A percentile compares a stretch with the other conserved stretches of the same genome.
Conservation (phyloP, 1,284 basidiomycete genomes). For the Ceratobasidium sp. region DNA sequence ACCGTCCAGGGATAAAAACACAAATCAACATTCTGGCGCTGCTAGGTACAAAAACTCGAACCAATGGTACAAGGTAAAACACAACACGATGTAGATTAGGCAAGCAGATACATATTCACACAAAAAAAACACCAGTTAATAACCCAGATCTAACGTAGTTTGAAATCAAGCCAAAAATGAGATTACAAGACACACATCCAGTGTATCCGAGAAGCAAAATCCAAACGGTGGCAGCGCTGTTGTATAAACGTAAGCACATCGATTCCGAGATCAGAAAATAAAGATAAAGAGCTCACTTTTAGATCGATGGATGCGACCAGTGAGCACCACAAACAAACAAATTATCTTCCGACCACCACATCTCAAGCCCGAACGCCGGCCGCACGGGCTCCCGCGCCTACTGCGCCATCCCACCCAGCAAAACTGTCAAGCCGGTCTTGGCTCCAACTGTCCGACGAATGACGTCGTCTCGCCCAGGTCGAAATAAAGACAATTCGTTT, state of each 20-base stretch:
- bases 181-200: not conserved
- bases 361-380: slow-evolving; percentile 61
- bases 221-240: no score
- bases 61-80: not conserved
- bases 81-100: not conserved
- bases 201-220: not conserved
- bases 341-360: not conserved
- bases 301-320: slow-evolving; percentile 11
- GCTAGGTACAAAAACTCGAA: no score
- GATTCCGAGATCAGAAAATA: not conserved
- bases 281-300: not conserved
- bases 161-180: not conserved
- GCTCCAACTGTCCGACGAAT: slow-evolving; percentile 33
- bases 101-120: not conserved
- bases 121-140: not conserved
- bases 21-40: no score
- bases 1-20: no score
- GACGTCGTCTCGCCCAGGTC: slow-evolving; percentile 80
- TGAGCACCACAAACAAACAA: not conserved
- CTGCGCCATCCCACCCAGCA: slow-evolving; percentile 76
- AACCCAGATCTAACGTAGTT: not conserved
- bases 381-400: slow-evolving; percentile 78
- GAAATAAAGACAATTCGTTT: slow-evolving; percentile 95
- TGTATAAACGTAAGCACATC: slow-evolving; percentile 37
- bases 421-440: slow-evolving; percentile 63